Evolutionary conservation across 306 rosid genomes (phyloP), one percentile per base, ranked within the genome.

Genomic region (Gynostemma pentaphyllum): DNA sequence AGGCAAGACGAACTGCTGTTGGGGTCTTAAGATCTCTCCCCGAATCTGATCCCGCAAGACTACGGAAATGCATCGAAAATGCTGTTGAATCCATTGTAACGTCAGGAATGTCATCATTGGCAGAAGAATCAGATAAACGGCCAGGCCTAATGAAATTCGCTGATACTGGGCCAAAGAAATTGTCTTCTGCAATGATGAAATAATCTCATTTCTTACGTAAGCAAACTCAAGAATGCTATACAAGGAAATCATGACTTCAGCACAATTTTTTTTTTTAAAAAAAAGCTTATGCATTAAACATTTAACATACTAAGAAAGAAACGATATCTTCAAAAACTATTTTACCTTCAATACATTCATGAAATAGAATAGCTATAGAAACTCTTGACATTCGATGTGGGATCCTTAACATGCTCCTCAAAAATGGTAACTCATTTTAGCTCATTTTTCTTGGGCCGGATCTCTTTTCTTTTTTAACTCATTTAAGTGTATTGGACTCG

Each of bases 21-120:
- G 88, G 95, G 5, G 99, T 88, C 78, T 81, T 92, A 51, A 78
- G 74, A 66, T 92, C 95, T 12, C 84, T 82, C 7, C 76, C 80
- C 2, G 83, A 77, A 10, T 92, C 94, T 4, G 99, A 92, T 62
- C 75, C 78, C 2, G 88, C 96, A 67, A 92, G 75, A 63, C 96
- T 92, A 47, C 87, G 90, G 66, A 84, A 92, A 75, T 92, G 99
- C 94, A 88, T 40, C 6, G 99, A 92, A 79, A 92, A 92, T 5
- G 88, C 85, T 0, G 90, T 92, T 2, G 95, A 84, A 59, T 92
- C 99, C 96, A 92, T 80, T 1, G 99, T 92, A 57, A 83, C 80
- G 26, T 90, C 97, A 48, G 74, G 77, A 22, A 76, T 62, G 15
- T 74, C 81, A 76, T 82, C 88, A 0, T 95, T 88, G 22, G 75